Base-by-base conservation (phyloP, 164 flowering plant genomes). In the Vitis cinerea region DNA sequence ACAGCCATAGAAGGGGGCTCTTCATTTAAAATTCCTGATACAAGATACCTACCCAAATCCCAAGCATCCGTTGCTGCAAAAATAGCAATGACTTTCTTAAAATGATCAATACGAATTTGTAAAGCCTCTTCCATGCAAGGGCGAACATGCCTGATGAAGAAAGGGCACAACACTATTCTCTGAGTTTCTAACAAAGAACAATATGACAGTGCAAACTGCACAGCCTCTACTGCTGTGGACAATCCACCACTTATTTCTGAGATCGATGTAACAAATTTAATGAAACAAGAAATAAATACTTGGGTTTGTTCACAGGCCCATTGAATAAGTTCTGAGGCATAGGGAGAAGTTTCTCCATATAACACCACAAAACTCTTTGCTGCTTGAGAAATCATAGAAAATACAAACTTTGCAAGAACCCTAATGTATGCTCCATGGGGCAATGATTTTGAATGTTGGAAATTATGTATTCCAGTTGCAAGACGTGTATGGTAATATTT, bases 371-470 rank as follows among this genome's bases (percentile, higher is more conserved):
- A 90, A 66, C 88, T 82, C 75, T 49, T 85, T 50, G 84, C 92
- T 50, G 88, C 90, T 81, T 87, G 92, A 69, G 84, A 85, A 65
- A 90, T 87, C 78, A 77, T 66, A 30, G 92, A 85, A 72, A 86
- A 90, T 10, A 86, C 84, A 64, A 70, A 74, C 74, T 79, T 88
- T 57, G 86, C 71, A 50, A 85, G 84, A 66, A 83, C 83, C 58
- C 68, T 75, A 48, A 81, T 71, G 64, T 79, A 83, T 15, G 64
- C 44, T 19, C 71, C 84, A 73, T 77, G 67, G 48, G 61, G 44
- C 65, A 58, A 76, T 59, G 78, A 65, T 67, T 75, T 78, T 71
- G 89, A 74, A 68, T 57, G 59, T 62, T 77, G 83, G 70, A 86
- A 63, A 50, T 68, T 73, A 63, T 65, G 72, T 19, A 78, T 66